Evolutionary conservation across 2,329 filamentous ascomycete genomes (phyloP), one percentile per base, ranked within the genome.

Genomic region (Periconia sp.): DNA sequence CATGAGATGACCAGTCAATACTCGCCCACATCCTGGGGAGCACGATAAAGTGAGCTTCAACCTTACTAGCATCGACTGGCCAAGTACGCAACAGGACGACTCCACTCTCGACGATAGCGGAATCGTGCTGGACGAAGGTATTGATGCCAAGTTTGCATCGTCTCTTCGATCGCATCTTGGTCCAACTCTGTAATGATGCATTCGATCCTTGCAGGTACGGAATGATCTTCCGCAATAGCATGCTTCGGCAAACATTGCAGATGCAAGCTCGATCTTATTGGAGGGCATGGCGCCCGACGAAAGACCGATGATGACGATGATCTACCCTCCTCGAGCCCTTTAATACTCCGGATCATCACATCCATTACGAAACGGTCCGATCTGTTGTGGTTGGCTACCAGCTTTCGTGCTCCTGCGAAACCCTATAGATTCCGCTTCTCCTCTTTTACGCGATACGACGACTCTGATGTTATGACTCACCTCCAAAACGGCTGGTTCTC

Each of bases 81-180:
- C 53, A 17, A 54, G 57, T 8, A 56, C 62, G 2, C 65, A 68
- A 21, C 34, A 36, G 37, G 57, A 63, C 42, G 66, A 70, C 25
- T 48, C 46, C 12, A 61, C 52, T 37, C 63, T 61, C 36, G 65
- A 69, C 36, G 66, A 70, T 39, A 68, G 64, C 45, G 65, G 63
- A 13, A 68, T 68, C 23, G 61, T 56, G 35, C 54, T 67, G 5
- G 65, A 69, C 24, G 66, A 70, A 22, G 53, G 58, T n/a, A 60
- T 68, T 24, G 65, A 69, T 15, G 56, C 63, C 11, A 69, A 66
- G 33, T 66, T 67, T 36, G 53, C 58, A 18, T 46, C 54, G 9
- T 52, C 49, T 18, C 52, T 63, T 49, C 52, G 54, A 26, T 53
- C 34, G 13, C 39, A 42, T 11, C 28, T 36, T n/a, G n/a, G n/a